Percentiles rank a stretch among this genome's conserved stretches.
These are phyloP conservation scores for Lophium mytilinum DNA, from an alignment of 495 filamentous ascomycete genomes.

Conservation along the genomic window DNA sequence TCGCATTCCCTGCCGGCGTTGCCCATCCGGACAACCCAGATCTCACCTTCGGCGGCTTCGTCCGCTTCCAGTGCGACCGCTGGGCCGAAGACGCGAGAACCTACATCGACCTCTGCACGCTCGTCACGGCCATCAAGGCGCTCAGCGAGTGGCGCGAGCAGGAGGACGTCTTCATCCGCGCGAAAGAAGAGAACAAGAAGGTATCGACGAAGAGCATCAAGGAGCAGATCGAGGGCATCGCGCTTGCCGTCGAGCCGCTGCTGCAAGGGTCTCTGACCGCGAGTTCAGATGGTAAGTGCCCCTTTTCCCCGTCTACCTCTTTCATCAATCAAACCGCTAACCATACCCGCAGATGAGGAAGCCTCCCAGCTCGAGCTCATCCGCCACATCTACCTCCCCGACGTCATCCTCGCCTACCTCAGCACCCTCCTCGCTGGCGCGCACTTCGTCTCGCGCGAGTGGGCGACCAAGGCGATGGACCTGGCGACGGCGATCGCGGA, in stretches of 20 bases:
- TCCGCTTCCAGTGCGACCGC: not conserved
- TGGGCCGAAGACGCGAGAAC: conserved; percentile 35
- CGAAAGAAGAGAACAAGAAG: not conserved
- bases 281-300: not conserved
- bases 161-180: conserved; percentile 32
- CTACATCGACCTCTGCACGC: conserved; percentile 65
- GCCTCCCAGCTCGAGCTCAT: conserved; percentile 38
- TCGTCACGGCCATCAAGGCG: conserved; percentile 57
- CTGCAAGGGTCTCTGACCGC: conserved; percentile 2
- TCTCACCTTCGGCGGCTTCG: not conserved
- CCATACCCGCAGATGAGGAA: conserved; percentile 7
- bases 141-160: conserved; percentile 51
- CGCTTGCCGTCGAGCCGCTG: conserved; percentile 5
- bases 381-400: conserved; percentile 68
- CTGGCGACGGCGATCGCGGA: conserved; percentile 60
- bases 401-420: conserved; percentile 72
- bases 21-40: no score
- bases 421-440: conserved; percentile 63
- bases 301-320: no score
- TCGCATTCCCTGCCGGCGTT: no score
- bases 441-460: conserved; percentile 52
- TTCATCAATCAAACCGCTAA: not conserved
- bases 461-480: conserved; percentile 69
- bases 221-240: conserved; percentile 14
- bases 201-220: conserved; percentile 6